Evolutionary conservation across 805 yeast genomes (phyloP).

Genomic region (Komagataella mondaviorum): DNA sequence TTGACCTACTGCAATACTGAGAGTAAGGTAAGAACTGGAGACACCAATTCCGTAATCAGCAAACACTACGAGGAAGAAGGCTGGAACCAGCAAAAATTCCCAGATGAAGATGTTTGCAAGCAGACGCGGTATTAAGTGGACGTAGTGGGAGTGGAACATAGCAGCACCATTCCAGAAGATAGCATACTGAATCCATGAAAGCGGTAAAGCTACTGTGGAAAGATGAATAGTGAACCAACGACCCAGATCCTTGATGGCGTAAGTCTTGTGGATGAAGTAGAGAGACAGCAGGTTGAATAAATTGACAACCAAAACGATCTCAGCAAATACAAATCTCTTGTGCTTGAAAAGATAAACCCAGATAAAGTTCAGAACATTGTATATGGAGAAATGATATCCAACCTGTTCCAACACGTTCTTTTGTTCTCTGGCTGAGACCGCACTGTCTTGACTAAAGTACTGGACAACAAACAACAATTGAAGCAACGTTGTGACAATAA

Average conservation of each 20-base stretch:
- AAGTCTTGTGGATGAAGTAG: slow-evolving; percentile 49
- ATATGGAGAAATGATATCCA: slow-evolving; percentile 49
- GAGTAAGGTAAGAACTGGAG: slow-evolving; percentile 38
- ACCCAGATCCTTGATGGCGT: slow-evolving; percentile 32
- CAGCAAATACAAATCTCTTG: slow-evolving; percentile 45
- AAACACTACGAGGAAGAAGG: slow-evolving; percentile 37
- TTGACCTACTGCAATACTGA: slow-evolving; percentile 64
- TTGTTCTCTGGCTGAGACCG: slow-evolving; percentile 12
- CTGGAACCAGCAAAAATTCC: slow-evolving; percentile 62
- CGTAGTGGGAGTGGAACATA: slow-evolving; percentile 45
- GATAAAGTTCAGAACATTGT: slow-evolving; percentile 43
- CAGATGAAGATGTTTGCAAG: slow-evolving; percentile 65
- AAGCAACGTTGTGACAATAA: slow-evolving; percentile 38
- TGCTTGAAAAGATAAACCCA: slow-evolving; percentile 55
- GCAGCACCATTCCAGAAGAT: slow-evolving; percentile 83
- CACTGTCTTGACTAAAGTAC: slow-evolving; percentile 19
- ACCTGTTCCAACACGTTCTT: slow-evolving; percentile 23
- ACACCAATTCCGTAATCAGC: slow-evolving; percentile 66
- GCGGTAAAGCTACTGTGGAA: slow-evolving; percentile 55
- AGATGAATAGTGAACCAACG: slow-evolving; percentile 50
- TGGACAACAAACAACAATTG: slow-evolving; percentile 40
- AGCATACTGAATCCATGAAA: slow-evolving; percentile 62
- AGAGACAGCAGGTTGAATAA: slow-evolving; percentile 42
- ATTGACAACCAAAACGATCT: slow-evolving; percentile 43
- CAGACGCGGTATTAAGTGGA: slow-evolving; percentile 42